phyloP scores from a whole-genome alignment of 148 eudicot genomes.

The Rhododendron simsii region DNA sequence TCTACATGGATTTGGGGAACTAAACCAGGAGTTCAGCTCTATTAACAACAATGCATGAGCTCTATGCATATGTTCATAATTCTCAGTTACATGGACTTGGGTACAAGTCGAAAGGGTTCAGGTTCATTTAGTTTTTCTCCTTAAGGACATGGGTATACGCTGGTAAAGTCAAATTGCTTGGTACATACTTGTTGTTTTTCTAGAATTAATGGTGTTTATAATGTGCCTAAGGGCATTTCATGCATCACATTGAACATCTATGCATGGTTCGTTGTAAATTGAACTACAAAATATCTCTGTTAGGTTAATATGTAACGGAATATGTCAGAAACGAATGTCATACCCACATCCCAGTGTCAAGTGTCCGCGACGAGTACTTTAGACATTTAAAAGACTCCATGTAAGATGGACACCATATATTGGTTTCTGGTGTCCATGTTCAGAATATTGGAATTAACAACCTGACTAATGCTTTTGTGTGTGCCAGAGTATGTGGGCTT shows the following conservation, averaged over 20 bases:
- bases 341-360: background rate
- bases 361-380: background rate
- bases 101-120: background rate
- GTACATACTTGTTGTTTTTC: too few relatives aligned
- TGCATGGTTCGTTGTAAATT: background rate
- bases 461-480: conserved; percentile 1
- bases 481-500: conserved; percentile 40
- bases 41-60: background rate
- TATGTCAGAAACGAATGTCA: background rate
- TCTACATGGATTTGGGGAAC: background rate
- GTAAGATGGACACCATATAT: background rate
- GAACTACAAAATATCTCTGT: background rate
- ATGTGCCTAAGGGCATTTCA: background rate
- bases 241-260: background rate
- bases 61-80: background rate
- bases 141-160: too few relatives aligned
- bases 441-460: background rate
- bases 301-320: background rate
- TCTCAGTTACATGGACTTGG: background rate
- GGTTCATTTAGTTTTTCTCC: background rate
- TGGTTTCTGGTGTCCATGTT: background rate
- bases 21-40: background rate
- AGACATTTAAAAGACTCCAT: background rate
- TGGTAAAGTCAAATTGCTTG: too few relatives aligned
- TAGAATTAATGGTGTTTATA: background rate